These are phyloP conservation scores for Fusarium paranaense DNA, from an alignment of 2,329 filamentous ascomycete species.

Conservation along the genomic window DNA sequence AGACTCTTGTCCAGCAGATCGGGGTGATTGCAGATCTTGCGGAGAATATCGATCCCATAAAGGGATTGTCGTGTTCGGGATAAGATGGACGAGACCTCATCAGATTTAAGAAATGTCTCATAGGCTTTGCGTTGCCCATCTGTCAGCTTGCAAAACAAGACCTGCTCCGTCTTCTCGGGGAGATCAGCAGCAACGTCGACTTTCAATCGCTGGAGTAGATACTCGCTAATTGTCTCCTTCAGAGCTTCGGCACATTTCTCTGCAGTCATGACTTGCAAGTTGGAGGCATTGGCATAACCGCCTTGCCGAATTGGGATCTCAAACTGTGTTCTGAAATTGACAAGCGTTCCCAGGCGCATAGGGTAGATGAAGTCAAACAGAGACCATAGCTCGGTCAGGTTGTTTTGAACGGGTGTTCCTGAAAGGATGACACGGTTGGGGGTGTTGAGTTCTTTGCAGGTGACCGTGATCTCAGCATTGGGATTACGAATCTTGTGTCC, in stretches of 20 bases:
- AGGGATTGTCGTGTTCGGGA: slow-evolving; percentile 81
- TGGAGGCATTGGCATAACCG: slow-evolving; percentile 94
- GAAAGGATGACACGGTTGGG: slow-evolving; percentile 93
- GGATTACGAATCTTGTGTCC: slow-evolving; percentile 99
- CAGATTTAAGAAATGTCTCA: slow-evolving; percentile 81
- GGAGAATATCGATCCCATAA: slow-evolving; percentile 89
- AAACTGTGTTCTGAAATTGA: slow-evolving; percentile 91
- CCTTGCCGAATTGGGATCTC: slow-evolving; percentile 94
- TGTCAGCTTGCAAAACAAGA: slow-evolving; percentile 94
- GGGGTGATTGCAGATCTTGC: slow-evolving; percentile 98
- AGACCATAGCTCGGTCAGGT: slow-evolving; percentile 94
- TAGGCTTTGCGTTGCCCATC: slow-evolving; percentile 81
- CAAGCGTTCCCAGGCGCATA: slow-evolving; percentile 91
- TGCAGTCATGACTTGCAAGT: slow-evolving; percentile 92
- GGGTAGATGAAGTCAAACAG: slow-evolving; percentile 98
- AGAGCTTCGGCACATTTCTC: slow-evolving; percentile 93
- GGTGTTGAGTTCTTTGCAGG: slow-evolving; percentile 93
- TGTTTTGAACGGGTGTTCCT: slow-evolving; percentile 98
- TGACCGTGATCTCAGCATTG: slow-evolving; percentile 92
- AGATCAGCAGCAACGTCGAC: slow-evolving; percentile 93
- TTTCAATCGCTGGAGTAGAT: slow-evolving; percentile 92
- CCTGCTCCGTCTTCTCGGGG: slow-evolving; percentile 95
- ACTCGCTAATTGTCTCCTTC: slow-evolving; percentile 93
- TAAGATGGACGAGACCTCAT: slow-evolving; percentile 87
- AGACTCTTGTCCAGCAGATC: slow-evolving; percentile 79